Evolutionary conservation across 257 asterid genomes (phyloP), one percentile per base, ranked within the genome.

Genomic region (Solanum medicagineum): DNA sequence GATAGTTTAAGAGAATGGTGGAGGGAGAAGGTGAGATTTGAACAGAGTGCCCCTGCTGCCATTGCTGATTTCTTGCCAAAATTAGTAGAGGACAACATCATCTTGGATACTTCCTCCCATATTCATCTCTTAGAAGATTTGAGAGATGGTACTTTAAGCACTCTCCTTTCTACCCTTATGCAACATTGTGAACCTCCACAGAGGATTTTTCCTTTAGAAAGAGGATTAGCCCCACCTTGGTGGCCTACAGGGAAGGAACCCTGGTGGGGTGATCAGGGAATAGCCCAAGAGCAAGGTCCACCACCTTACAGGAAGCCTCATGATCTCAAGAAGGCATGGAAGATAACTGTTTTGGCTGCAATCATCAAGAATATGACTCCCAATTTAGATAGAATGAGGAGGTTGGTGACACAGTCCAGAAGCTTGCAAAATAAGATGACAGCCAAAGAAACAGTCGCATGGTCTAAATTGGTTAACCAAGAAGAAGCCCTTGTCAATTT

Each of bases 231-330:
- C 0, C 94, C 93, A 8, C 94, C 94, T 24, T 91, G 94, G 93
- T 92, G 93, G 93, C 94, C 93, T 10, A 89, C 47, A 1, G 96
- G 97, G 84, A 22, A 85, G 16, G 96, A 92, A 47, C 5, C 83
- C 0, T 94, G 94, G 95, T 92, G 94, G 95, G 92, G 93, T 9
- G 89, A 88, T n/a, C 95, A 91, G 45, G 96, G 94, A 4, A 5
- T n/a, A 29, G 87, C 91, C 6, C 77, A 45, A 4, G 90, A 91
- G 15, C 90, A 93, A n/a, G 93, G 96, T 5, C 80, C 87, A 3
- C 96, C 95, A 15, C 94, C 95, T 8, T 92, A 92, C n/a, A 88
- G 89, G 87, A 92, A 91, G 92, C 94, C 97, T 0, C 94, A 91
- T 42, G 95, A 91, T 22, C 66, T 93, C 16, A 89, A 42, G 29